phyloP scores from a whole-genome alignment of 2,329 filamentous ascomycete species.

The Coniochaeta pulveracea region DNA sequence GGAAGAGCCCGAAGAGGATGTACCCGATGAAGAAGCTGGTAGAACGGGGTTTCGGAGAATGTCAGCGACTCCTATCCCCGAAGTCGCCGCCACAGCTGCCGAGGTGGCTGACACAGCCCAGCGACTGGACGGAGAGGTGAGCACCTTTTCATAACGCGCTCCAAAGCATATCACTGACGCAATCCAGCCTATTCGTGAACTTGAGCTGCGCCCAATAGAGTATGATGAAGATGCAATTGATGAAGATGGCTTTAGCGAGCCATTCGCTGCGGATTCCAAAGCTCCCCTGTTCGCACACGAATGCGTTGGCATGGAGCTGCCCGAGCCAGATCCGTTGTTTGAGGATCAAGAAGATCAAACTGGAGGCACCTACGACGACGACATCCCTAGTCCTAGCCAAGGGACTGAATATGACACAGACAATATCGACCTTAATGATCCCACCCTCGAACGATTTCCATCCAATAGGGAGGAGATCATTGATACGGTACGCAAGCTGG shows the following conservation, averaged over 20 bases:
- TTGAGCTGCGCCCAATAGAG: conserved; percentile 1
- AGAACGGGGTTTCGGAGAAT: conserved; percentile 20
- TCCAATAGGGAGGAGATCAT: conserved; percentile 31
- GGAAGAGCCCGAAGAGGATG: conserved; percentile 18
- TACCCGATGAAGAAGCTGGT: conserved; percentile 20
- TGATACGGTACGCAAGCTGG: conserved; percentile 31
- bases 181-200: not conserved
- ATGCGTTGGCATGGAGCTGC: conserved; percentile 23
- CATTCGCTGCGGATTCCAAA: conserved; percentile 9
- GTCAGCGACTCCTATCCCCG: conserved; percentile 25
- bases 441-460: conserved; percentile 36
- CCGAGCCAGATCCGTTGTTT: conserved; percentile 19
- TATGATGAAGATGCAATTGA: conserved; percentile 2
- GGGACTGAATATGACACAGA: conserved; percentile 11
- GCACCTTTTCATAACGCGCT: not conserved
- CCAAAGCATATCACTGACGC: not conserved
- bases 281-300: conserved; percentile 37
- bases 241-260: not conserved
- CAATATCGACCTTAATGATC: conserved; percentile 30
- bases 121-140: conserved; percentile 18
- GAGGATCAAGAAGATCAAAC: conserved; percentile 17
- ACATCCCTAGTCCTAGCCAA: too few relatives aligned
- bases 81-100: conserved; percentile 29
- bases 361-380: conserved; percentile 8
- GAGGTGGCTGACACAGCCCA: conserved; percentile 32